phyloP scores from a whole-genome alignment of 2,329 filamentous ascomycete genomes.

The Fusarium temperatum region DNA sequence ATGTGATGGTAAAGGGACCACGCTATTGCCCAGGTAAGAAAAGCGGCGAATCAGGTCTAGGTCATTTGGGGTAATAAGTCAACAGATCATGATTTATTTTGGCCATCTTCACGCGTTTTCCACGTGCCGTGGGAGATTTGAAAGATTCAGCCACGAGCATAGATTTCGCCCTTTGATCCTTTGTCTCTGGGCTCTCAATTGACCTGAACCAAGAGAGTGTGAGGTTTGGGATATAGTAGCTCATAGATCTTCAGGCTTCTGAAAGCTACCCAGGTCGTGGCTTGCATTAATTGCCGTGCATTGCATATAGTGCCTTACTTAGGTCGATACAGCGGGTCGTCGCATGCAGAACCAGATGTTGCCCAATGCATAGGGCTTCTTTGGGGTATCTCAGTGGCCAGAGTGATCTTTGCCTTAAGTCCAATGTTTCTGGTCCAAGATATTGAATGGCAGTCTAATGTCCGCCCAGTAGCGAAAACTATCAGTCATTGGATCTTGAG shows the following conservation, averaged over 20 bases:
- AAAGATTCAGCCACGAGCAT: constrained; percentile 8
- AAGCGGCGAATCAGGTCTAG: constrained; percentile 20
- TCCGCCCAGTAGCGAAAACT: not conserved
- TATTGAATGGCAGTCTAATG: constrained; percentile 17
- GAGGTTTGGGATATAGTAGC: not conserved
- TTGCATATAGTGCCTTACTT: constrained; percentile 36
- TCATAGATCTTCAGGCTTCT: not conserved
- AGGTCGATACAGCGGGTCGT: constrained; percentile 17
- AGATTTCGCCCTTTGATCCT: not conserved
- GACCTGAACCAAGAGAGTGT: not conserved
- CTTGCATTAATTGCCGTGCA: constrained; percentile 37
- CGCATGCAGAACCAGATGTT: constrained; percentile 15
- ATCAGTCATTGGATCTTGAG: constrained; percentile 8
- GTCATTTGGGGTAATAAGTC: constrained; percentile 26
- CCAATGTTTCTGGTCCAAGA: constrained; percentile 1
- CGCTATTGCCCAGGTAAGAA: constrained; percentile 17
- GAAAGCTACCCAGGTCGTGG: constrained; percentile 18
- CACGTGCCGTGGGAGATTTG: constrained; percentile 32
- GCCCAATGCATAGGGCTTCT: not conserved
- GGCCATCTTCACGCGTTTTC: constrained; percentile 18
- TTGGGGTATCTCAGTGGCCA: not conserved
- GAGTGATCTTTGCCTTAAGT: not conserved
- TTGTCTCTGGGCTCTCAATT: constrained; percentile 1
- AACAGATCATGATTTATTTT: constrained; percentile 21
- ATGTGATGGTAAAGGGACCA: not conserved